Evolutionary conservation across 2,329 filamentous ascomycete species (phyloP), one percentile per base, ranked within the genome.

Genomic region (Calonectria pauciramosa): DNA sequence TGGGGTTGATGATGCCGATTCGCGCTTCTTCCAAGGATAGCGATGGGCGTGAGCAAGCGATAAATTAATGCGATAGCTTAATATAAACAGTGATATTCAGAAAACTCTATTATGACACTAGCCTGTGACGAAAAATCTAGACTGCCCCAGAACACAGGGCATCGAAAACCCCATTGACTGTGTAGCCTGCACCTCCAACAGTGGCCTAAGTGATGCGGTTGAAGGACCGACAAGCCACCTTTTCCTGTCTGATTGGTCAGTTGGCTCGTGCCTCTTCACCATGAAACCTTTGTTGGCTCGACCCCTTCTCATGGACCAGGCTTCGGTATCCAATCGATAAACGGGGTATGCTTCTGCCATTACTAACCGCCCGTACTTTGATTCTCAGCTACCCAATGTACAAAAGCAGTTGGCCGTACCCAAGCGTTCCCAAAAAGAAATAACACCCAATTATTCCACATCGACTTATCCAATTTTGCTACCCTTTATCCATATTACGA

Each of bases 1-100:
- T 73, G 79, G 79, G 20, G 75, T 76, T 11, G 60, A 78, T 13
- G 60, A 81, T 10, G 77, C 79, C 34, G 77, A 80, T 59, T 76
- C 78, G 1, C 72, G 77, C 1, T 70, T 81, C 13, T 75, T 81
- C 3, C 74, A 71, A 28, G 23, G 34, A 16, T 63, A 41, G 16
- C 44, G 10, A 13, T 23, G 44, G 9, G n/a, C n/a, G 44, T n/a
- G 23, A n/a, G 9, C 20, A 9, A 23, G 3, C 9, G 44, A 47
- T 47, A 13, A 47, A 47, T 13, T 47, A 47, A 2, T 47, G 4
- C 10, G 7, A 47, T 47, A 47, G 3, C 2, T 47, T 47, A 47
- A 47, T 47, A 1, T 23, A 47, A 47, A 23, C 3, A n/a, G 9
- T 47, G n/a, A 23, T 23, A 47, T 23, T 36, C 3, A 47, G 44